phyloP scores from a whole-genome alignment of 495 filamentous ascomycete genomes.

The Aspergillus cristatus region DNA sequence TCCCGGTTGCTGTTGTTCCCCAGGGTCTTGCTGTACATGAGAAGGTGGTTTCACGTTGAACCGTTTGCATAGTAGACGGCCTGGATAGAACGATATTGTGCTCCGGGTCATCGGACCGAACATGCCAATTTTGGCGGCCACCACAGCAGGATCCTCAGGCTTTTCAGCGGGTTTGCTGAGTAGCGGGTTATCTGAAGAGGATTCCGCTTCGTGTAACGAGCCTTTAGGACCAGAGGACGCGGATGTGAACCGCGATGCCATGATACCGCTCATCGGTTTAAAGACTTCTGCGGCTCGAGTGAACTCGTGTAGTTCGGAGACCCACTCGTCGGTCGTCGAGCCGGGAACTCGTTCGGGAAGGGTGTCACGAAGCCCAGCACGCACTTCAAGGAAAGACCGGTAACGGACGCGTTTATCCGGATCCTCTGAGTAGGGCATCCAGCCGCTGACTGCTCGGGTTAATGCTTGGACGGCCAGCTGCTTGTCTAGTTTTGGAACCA shows the following conservation, averaged over 20 bases:
- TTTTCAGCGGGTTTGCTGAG: constrained; percentile 52
- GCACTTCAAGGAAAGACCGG: constrained; percentile 66
- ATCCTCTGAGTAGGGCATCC: constrained; percentile 83
- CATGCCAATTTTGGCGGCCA: constrained; percentile 88
- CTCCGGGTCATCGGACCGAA: constrained; percentile 80
- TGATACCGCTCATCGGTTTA: constrained; percentile 80
- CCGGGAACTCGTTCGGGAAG: constrained; percentile 50
- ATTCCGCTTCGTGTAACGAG: constrained; percentile 34
- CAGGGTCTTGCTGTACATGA: constrained; percentile 57
- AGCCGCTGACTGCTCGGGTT: constrained; percentile 58
- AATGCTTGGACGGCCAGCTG: constrained; percentile 66
- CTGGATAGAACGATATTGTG: constrained; percentile 65
- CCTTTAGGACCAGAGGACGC: constrained; percentile 43
- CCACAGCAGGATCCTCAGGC: constrained; percentile 67
- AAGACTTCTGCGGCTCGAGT: constrained; percentile 83
- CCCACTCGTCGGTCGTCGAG: constrained; percentile 62
- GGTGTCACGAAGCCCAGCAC: constrained; percentile 52
- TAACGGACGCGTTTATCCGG: constrained; percentile 70
- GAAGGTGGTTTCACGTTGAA: constrained; percentile 75
- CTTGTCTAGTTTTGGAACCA: constrained; percentile 68
- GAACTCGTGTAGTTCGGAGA: constrained; percentile 79
- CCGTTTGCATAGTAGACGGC: constrained; percentile 80
- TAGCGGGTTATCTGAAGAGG: constrained; percentile 26
- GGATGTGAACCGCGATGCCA: constrained; percentile 88
- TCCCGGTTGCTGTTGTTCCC: constrained; percentile 17